phyloP scores from a whole-genome alignment of 192 early-diverging fungal species.

The Coemansia sp. region DNA sequence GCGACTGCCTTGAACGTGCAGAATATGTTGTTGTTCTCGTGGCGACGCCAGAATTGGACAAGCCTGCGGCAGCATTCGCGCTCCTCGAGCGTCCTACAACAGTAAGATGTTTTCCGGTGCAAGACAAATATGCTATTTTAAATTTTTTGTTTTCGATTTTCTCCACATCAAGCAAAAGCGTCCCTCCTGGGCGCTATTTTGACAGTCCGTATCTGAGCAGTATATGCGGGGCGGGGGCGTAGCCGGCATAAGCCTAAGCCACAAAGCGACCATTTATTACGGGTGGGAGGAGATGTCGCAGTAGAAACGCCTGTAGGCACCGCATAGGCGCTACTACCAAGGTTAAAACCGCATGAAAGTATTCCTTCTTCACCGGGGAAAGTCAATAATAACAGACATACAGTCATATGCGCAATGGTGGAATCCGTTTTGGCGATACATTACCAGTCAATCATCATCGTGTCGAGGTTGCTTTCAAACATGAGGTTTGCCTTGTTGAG shows the following conservation, averaged over 20 bases:
- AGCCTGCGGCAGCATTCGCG: constrained; percentile 63
- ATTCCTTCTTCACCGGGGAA: not conserved
- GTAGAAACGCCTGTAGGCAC: no score
- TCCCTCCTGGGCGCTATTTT: no score
- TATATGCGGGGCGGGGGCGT: no score
- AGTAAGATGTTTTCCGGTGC: not conserved
- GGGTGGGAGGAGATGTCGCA: no score
- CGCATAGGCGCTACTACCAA: no score
- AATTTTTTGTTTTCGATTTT: not conserved
- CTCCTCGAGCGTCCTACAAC: constrained; percentile 60
- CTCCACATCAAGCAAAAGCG: no score
- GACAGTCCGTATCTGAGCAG: no score
- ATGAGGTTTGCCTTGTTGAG: constrained; percentile 74
- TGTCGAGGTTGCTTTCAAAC: constrained; percentile 66
- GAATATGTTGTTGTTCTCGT: constrained; percentile 63
- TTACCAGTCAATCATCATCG: constrained; percentile 67
- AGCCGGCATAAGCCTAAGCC: no score
- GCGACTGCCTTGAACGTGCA: constrained; percentile 65
- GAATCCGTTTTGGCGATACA: constrained; percentile 9
- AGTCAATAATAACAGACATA: not conserved
- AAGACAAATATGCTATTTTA: not conserved
- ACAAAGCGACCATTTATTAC: no score
- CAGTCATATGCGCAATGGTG: not conserved
- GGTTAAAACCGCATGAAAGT: not conserved
- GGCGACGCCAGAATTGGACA: constrained; percentile 73